phyloP scores from a whole-genome alignment of 2,329 filamentous ascomycete species.

The Fusarium torulosum region DNA sequence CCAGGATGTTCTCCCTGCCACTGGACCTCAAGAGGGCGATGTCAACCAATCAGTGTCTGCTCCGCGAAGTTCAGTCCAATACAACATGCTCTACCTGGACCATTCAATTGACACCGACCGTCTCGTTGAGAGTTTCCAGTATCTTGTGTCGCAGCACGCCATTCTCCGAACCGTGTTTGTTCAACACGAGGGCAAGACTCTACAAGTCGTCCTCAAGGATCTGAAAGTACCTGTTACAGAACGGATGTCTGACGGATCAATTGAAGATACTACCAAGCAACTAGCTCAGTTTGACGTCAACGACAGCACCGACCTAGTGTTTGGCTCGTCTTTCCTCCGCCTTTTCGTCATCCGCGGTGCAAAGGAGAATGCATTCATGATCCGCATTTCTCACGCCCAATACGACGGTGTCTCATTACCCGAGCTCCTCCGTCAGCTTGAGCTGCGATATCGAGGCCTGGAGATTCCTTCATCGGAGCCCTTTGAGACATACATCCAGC shows the following conservation, averaged over 20 bases:
- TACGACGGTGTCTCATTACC: constrained; percentile 64
- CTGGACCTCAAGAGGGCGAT: constrained; percentile 42
- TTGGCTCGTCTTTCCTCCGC: constrained; percentile 36
- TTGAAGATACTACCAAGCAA: constrained; percentile 36
- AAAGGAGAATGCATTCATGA: constrained; percentile 43
- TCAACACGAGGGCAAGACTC: constrained; percentile 17
- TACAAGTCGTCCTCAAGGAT: constrained; percentile 44
- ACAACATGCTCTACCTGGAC: constrained; percentile 49
- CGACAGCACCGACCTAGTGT: constrained; percentile 24
- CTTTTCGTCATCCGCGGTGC: constrained; percentile 37
- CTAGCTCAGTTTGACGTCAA: constrained; percentile 31
- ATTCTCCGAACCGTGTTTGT: constrained; percentile 48
- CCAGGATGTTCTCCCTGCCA: constrained; percentile 40
- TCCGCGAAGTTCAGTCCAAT: constrained; percentile 46
- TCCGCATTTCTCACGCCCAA: constrained; percentile 61
- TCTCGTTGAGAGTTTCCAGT: constrained; percentile 41
- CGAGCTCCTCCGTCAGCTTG: constrained; percentile 56
- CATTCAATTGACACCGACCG: constrained; percentile 36
- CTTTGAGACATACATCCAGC: constrained; percentile 39
- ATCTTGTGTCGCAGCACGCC: constrained; percentile 40
- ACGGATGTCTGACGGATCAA: constrained; percentile 10
- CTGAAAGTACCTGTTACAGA: constrained; percentile 36
- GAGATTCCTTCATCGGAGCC: constrained; percentile 35
- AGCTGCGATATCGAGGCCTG: constrained; percentile 54
- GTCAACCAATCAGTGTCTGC: constrained; percentile 40